Percentiles rank a stretch among this genome's conserved stretches.
Conservation (phyloP, 805 yeast species). For the Cyberlindnera euphorbiiphila region DNA sequence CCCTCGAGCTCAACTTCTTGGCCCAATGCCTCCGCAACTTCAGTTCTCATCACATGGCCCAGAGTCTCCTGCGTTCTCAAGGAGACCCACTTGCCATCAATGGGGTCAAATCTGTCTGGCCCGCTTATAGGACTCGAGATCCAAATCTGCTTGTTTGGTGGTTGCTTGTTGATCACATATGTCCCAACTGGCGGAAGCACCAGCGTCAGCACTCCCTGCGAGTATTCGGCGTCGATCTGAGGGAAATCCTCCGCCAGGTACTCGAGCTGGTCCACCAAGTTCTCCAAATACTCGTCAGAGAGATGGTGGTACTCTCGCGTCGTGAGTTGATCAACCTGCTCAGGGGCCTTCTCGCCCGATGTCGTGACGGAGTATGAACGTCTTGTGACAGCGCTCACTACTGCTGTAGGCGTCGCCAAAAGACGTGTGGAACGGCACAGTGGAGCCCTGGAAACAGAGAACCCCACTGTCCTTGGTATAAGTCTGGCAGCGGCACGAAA, state of each 20-base stretch:
- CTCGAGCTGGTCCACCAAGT: constrained; percentile 64
- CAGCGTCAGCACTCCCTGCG: constrained; percentile 84
- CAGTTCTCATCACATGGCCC: constrained; percentile 47
- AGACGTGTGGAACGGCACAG: not conserved
- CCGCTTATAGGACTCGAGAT: constrained; percentile 90
- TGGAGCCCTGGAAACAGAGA: not conserved
- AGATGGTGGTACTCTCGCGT: constrained; percentile 54
- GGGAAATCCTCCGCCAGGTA: constrained; percentile 57
- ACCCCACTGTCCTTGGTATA: no score
- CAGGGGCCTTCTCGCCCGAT: constrained; percentile 50
- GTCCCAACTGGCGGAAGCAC: constrained; percentile 70
- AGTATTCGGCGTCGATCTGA: constrained; percentile 68
- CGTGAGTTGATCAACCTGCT: constrained; percentile 45
- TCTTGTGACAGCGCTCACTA: constrained; percentile 3
- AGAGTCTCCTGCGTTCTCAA: constrained; percentile 56
- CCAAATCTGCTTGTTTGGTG: constrained; percentile 98
- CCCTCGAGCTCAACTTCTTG: constrained; percentile 23
- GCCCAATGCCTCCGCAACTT: constrained; percentile 37
- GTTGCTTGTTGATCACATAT: constrained; percentile 93
- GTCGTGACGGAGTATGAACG: constrained; percentile 38
- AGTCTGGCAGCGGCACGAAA: no score
- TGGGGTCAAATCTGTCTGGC: constrained; percentile 79
- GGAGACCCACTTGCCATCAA: constrained; percentile 74
- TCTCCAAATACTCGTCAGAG: constrained; percentile 69
- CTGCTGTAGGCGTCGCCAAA: not conserved